phyloP scores from a whole-genome alignment of 164 flowering plant species.

The Piper longum region DNA sequence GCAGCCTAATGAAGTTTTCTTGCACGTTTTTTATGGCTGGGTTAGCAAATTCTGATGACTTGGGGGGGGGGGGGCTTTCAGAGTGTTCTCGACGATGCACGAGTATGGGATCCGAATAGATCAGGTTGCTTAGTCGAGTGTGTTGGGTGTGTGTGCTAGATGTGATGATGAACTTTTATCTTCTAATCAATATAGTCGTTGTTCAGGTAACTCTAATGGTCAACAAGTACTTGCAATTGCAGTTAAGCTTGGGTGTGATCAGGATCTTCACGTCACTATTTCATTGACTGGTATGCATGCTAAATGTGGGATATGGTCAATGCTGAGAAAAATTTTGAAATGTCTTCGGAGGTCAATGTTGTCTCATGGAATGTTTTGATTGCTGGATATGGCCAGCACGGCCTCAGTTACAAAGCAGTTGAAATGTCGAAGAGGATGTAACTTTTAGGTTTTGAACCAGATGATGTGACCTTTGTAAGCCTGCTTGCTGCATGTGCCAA shows the following conservation, averaged over 20 bases:
- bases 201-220: conserved; percentile 17
- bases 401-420: conserved; percentile 37
- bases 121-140: conserved; percentile 49
- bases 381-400: conserved; percentile 51
- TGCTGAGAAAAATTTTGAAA: conserved; percentile 35
- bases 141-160: conserved; percentile 49
- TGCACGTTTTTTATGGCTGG: conserved; percentile 69
- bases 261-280: conserved; percentile 5
- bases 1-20: conserved; percentile 57
- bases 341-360: conserved; percentile 36
- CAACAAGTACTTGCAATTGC: conserved; percentile 40
- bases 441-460: conserved; percentile 34
- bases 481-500: conserved; percentile 59
- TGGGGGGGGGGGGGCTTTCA: conserved; percentile 46
- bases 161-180: conserved; percentile 15
- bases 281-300: conserved; percentile 12
- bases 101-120: conserved; percentile 35
- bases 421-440: conserved; percentile 66
- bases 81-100: conserved; percentile 51
- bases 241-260: conserved; percentile 40
- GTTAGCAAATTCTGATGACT: conserved; percentile 31
- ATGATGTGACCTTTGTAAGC: conserved; percentile 51
- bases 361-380: conserved; percentile 77
- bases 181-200: conserved; percentile 9
- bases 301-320: conserved; percentile 34